Conservation (phyloP, 1,284 basidiomycete species). For the Cerioporus squamosus region DNA sequence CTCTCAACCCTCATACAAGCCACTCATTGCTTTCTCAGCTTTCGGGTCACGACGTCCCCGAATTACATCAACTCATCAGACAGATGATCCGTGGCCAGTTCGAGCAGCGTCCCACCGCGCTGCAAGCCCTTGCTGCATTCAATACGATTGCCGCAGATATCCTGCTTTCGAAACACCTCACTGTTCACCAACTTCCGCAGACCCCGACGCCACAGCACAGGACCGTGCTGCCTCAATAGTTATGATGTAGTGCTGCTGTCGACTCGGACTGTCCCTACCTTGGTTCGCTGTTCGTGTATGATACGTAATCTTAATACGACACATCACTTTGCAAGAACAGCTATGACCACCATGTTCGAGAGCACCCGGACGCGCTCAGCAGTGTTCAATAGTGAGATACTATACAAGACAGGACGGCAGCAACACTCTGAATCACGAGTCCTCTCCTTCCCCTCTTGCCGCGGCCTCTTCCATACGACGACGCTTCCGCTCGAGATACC, state of each 20-base stretch:
- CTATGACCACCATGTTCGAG: too few species aligned
- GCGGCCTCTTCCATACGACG: constrained; percentile 65
- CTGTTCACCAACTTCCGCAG: background rate
- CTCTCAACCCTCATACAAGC: too few species aligned
- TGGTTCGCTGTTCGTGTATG: too few species aligned
- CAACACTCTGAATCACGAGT: background rate
- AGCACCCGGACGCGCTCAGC: too few species aligned
- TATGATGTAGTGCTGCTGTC: background rate
- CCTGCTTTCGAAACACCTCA: constrained; percentile 35
- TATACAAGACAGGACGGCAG: background rate
- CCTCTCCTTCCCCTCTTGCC: constrained; percentile 16
- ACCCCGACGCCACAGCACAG: too few species aligned
- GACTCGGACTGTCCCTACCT: constrained; percentile 1
- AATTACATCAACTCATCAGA: constrained; percentile 54
- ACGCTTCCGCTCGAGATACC: constrained; percentile 83
- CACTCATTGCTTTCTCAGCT: constrained; percentile 40
- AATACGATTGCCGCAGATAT: constrained; percentile 47
- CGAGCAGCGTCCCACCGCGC: constrained; percentile 53
- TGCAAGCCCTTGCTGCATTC: constrained; percentile 52
- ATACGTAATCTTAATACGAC: too few species aligned
- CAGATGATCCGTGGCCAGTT: constrained; percentile 61
- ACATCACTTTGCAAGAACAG: too few species aligned
- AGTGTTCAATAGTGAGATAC: background rate
- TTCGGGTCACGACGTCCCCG: constrained; percentile 58
- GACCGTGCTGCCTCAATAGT: too few species aligned